phyloP scores from a whole-genome alignment of 2,329 filamentous ascomycete genomes.

The Leptographium wingfieldii region DNA sequence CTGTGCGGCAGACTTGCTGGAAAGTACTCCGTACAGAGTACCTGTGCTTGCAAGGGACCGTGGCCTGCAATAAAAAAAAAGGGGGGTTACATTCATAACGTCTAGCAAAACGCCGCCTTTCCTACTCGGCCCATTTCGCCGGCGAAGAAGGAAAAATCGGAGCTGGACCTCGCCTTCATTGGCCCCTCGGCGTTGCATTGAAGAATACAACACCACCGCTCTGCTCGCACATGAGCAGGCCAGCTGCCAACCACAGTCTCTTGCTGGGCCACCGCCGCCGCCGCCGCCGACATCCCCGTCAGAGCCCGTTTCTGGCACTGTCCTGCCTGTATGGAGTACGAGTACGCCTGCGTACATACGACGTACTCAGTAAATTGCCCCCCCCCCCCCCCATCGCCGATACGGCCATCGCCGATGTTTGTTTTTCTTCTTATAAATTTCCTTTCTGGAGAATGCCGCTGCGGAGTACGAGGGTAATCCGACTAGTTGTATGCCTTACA shows the following conservation, averaged over 20 bases:
- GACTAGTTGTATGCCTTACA: no score
- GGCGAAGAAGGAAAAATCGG: neutral
- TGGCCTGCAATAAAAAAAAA: neutral
- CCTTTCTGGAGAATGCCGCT: no score
- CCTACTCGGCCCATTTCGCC: conserved; percentile 9
- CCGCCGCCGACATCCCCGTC: neutral
- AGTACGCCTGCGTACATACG: neutral
- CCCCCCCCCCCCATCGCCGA: no score
- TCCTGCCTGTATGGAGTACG: neutral
- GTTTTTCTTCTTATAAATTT: no score
- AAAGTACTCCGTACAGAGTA: neutral
- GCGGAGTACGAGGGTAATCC: no score
- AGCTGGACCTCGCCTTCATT: neutral
- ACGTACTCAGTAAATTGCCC: no score
- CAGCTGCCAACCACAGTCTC: neutral
- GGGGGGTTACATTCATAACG: conserved; percentile 7
- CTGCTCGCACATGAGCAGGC: neutral
- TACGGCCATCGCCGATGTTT: no score
- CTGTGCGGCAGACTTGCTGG: neutral
- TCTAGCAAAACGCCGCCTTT: conserved; percentile 6
- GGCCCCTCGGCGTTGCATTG: neutral
- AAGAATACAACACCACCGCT: neutral
- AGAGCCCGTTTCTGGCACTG: neutral
- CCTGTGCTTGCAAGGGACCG: neutral
- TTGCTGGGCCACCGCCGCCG: neutral